Base-by-base conservation (phyloP, 2,329 filamentous ascomycete species). In the Nothomitra cinnamomea region DNA sequence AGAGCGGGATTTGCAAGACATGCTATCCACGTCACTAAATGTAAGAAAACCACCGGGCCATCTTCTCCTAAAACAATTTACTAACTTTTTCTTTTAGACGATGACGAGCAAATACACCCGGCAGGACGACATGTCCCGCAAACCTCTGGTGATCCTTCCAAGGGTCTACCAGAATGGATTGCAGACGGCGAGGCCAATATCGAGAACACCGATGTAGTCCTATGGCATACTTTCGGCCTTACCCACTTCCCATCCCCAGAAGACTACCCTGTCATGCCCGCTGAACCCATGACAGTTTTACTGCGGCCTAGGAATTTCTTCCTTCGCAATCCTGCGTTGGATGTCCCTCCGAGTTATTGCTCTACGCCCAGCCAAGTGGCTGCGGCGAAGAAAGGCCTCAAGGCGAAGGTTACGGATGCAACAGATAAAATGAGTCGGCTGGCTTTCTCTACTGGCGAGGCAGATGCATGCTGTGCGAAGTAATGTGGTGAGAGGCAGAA, bases 211-310 rank as follows among this genome's bases (percentile, higher is more conserved):
- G 86, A 95, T 64, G 70, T 95, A 28, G 88, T 95, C 1, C 76
- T 95, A 15, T 95, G 88, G 88, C 88, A 95, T 69, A 94, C 87
- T 0, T 95, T 95, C 62, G 89, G 89, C 36, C 74, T 95, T 36
- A 90, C 84, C 0, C 89, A 95, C 65, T 90, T 95, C 72, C 88
- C 89, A 0, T 72, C 85, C 0, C 87, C 88, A 0, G 89, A 95
- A 64, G 89, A 95, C 67, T 95, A 87, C 71, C 89, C 89, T 28
- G 75, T 95, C 60, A 95, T 95, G 88, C 87, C 87, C 0, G 84
- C 79, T 0, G 85, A 89, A 71, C 85, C 86, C 0, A 89, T 95
- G 76, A 86, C 80, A 1, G 70, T 94, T 60, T 73, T 94, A 36
- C 72, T 94, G 41, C 72, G 86, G 32, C 87, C 87, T 2, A 72